Conservation (phyloP, 2,329 filamentous ascomycete species). For the Ophiocordyceps sinensis region DNA sequence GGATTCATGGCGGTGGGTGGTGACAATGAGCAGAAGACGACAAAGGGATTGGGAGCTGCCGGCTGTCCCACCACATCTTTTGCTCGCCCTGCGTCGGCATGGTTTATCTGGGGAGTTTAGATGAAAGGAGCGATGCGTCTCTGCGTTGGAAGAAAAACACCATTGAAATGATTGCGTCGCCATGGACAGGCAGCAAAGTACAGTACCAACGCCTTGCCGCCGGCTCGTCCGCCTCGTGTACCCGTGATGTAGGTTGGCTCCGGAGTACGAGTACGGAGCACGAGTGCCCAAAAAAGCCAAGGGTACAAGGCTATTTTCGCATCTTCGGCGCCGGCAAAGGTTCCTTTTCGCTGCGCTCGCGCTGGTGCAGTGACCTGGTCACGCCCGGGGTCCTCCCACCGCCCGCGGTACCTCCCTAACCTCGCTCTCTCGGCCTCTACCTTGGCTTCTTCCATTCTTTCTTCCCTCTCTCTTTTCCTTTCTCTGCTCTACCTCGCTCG, state of each 20-base stretch:
- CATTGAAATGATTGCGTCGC: too few relatives aligned
- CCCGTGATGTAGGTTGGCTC: background rate
- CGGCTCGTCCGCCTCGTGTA: background rate
- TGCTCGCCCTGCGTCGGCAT: too few relatives aligned
- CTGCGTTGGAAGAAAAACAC: too few relatives aligned
- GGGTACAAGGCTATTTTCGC: conserved; percentile 1
- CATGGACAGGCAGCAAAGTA: background rate
- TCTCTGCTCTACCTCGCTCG: background rate
- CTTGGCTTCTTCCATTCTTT: background rate
- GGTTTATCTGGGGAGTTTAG: too few relatives aligned
- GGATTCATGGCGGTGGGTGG: too few relatives aligned
- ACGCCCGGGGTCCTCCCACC: conserved; percentile 1
- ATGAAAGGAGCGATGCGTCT: too few relatives aligned
- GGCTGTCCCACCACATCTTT: too few relatives aligned
- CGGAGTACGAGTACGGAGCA: conserved; percentile 1
- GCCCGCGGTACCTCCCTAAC: background rate
- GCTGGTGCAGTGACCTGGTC: conserved; percentile 3
- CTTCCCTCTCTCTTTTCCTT: background rate
- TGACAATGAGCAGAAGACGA: too few relatives aligned
- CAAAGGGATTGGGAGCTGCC: too few relatives aligned
- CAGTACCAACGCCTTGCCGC: background rate
- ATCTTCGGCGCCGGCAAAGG: conserved; percentile 2
- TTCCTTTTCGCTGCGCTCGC: conserved; percentile 3
- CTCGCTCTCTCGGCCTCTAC: conserved; percentile 1
- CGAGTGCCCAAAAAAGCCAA: background rate